These are phyloP conservation scores for Niveomyces coronatus DNA, from an alignment of 2,329 filamentous ascomycete species.

Conservation along the genomic window DNA sequence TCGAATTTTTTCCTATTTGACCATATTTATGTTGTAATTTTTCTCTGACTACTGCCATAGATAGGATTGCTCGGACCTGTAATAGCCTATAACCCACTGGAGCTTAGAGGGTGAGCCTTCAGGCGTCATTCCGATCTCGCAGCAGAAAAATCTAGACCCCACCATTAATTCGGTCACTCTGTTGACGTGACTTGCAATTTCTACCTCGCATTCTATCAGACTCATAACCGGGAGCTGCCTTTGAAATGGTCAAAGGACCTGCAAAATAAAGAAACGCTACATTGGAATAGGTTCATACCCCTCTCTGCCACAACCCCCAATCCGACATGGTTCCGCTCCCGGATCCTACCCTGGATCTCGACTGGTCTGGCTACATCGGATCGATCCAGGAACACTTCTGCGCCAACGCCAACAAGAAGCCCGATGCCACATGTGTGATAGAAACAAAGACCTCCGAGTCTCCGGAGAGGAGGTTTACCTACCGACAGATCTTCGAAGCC, in stretches of 20 bases:
- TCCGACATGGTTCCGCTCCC: conserved; percentile 30
- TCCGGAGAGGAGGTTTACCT: conserved; percentile 62
- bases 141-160: not conserved
- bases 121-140: conserved; percentile 2
- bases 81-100: too few species aligned
- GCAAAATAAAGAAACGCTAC: not conserved
- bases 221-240: too few species aligned
- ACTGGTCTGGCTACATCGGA: conserved; percentile 55
- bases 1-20: too few species aligned
- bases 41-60: too few species aligned
- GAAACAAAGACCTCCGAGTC: conserved; percentile 35
- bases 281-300: not conserved
- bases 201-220: too few species aligned
- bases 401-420: conserved; percentile 55
- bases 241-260: too few species aligned
- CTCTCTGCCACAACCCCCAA: not conserved
- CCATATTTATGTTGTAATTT: too few species aligned
- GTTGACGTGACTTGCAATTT: too few species aligned
- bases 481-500: conserved; percentile 76
- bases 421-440: conserved; percentile 43
- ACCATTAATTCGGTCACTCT: not conserved
- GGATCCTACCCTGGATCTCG: conserved; percentile 56
- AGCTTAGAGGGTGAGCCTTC: too few species aligned
- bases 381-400: conserved; percentile 63
- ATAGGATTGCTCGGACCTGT: too few species aligned